These are phyloP conservation scores for Haplosporangium sp. DNA, from an alignment of 371 early-diverging fungal species.

Conservation along the genomic window DNA sequence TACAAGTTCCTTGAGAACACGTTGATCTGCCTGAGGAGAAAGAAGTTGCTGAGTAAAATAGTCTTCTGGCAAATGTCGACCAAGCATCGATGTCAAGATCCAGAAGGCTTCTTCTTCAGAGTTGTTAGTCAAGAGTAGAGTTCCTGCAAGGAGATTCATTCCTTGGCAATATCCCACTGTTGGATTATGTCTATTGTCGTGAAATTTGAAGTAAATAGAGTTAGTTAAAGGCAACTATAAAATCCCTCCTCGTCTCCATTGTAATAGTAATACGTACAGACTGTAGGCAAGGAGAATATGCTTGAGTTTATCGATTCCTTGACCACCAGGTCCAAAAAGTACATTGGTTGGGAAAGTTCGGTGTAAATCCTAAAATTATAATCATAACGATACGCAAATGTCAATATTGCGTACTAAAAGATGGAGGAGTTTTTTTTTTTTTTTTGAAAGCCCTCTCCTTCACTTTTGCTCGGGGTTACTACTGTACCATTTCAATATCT, in stretches of 20 bases:
- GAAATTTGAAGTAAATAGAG: background rate
- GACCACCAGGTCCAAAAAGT: constrained; percentile 53
- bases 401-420: background rate
- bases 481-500: constrained; percentile 54
- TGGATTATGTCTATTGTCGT: constrained; percentile 43
- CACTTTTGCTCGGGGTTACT: background rate
- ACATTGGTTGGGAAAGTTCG: constrained; percentile 57
- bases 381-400: background rate
- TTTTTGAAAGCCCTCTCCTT: background rate
- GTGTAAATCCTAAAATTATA: constrained; percentile 45
- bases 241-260: too few relatives aligned
- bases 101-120: constrained; percentile 58
- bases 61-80: constrained; percentile 49
- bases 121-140: constrained; percentile 48
- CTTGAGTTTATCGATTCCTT: constrained; percentile 53
- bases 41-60: constrained; percentile 55
- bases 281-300: constrained; percentile 56
- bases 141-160: constrained; percentile 58
- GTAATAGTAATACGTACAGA: constrained; percentile 34
- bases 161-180: constrained; percentile 58
- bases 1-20: constrained; percentile 52
- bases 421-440: background rate
- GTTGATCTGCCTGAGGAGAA: constrained; percentile 56
- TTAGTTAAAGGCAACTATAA: background rate
- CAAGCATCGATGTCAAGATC: constrained; percentile 52